Evolutionary conservation across 192 early-diverging fungal species (phyloP).

Genomic region (Rhizophagus sp.): DNA sequence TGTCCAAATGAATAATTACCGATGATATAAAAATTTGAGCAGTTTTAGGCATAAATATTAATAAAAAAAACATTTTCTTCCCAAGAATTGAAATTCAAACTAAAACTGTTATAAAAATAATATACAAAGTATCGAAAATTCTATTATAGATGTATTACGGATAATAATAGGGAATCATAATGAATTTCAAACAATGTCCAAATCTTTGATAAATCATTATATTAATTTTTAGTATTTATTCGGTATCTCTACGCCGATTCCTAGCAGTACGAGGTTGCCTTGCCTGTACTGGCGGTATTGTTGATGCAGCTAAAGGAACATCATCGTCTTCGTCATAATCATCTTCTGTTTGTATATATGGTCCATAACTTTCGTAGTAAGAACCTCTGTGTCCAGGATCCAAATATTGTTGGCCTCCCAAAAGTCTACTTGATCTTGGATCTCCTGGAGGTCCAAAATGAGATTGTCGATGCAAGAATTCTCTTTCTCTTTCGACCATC

Average conservation of each 20-base stretch:
- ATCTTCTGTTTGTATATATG: conserved; percentile 8
- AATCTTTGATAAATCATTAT: not conserved
- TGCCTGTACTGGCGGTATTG: not conserved
- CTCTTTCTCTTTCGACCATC: conserved; percentile 16
- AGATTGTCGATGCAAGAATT: not conserved
- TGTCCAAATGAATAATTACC: no score
- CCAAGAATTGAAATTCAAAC: no score
- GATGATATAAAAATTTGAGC: no score
- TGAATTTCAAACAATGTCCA: not conserved
- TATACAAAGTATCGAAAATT: not conserved
- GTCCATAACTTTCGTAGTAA: conserved; percentile 15
- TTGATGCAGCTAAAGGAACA: conserved; percentile 14
- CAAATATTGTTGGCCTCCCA: conserved; percentile 20
- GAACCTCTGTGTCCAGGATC: conserved; percentile 11
- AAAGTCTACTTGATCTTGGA: conserved; percentile 15
- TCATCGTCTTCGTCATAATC: conserved; percentile 20
- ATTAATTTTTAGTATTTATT: conserved; percentile 5
- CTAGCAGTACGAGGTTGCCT: not conserved
- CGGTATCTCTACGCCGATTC: conserved; percentile 4
- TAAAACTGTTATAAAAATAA: not conserved
- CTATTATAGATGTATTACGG: not conserved
- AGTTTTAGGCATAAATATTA: no score
- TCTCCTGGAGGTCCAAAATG: not conserved
- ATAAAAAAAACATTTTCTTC: no score
- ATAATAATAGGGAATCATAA: no score